Base-by-base conservation (phyloP, 2,329 filamentous ascomycete species). In the Pyrenophora graminea region DNA sequence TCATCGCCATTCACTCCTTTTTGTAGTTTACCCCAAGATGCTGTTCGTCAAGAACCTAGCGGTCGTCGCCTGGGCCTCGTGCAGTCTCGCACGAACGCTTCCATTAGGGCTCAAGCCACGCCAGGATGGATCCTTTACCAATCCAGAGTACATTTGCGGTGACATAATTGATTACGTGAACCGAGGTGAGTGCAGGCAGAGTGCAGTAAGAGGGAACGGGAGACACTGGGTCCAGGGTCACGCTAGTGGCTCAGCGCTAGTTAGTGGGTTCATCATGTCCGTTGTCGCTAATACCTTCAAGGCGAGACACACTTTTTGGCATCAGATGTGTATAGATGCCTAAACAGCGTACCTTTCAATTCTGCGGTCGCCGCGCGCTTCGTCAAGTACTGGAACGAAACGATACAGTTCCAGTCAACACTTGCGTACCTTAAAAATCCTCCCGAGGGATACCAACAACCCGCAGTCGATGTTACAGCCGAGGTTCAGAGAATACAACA, bases 271-370 rank as follows among this genome's bases (percentile, higher is more conserved):
- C 27, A 30, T 13, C 27, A 13, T 21, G 19, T 21, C 19, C 19
- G 19, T 30, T 9, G 27, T 30, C 27, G 27, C 27, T 30, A 30
- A 30, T 9, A 12, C 3, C 10, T 13, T 30, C 27, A 19, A 37
- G 34, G 18, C 7, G 3, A 8, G 18, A 37, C 34, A 10, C 8
- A 31, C 18, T 43, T 46, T 27, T 45, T 44, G 12, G 56, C 56
- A 15, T 38, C 44, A 15, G 42, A 54, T 13, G 58, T 46, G 5
- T 61, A 54, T 30, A 42, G 39, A 30, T 82, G 79, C 51, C 64
- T 80, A 8, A 70, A 56, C 2, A 75, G 64, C 19, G 74, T 80
- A 6, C 78, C 79, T 0, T 79, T 82, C 56, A 74, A 78, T 43
- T 21, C 68, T 3, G 76, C 73, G 6, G 74, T 77, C 1, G 78